Evolutionary conservation across 495 filamentous ascomycete genomes (phyloP), one percentile per base, ranked within the genome.

Genomic region (Barbatosphaeria neglecta): DNA sequence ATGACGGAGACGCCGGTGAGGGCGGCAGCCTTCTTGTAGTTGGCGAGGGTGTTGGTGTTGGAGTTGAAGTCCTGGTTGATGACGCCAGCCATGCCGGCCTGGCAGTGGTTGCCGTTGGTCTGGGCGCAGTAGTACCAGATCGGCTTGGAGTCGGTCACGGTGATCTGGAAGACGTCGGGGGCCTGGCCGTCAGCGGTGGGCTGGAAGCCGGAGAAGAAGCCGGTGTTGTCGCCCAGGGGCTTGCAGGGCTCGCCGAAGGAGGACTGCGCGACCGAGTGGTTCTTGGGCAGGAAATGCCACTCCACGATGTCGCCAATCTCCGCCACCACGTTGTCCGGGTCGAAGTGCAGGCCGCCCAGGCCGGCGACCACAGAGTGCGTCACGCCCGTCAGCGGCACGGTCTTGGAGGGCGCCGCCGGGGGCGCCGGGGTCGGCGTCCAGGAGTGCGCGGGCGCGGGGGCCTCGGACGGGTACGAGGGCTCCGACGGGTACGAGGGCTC

Each of bases 271-370:
- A 41, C 39, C 20, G 39, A 41, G 39, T 41, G 39, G 39, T 41
- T 41, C 22, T 61, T 60, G 2, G 72, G 70, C 50, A 68, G 74
- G 59, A 75, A 80, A 40, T 73, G 60, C 45, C 74, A 80, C 18
- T 69, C 59, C 24, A 80, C 55, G 6, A 62, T 44, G 43, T 74
- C 70, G 15, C 74, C 76, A 2, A 67, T 57, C 4, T 64, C 58
- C 0, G 74, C 76, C 2, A 55, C 63, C 42, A 75, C 52, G 39
- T 56, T 67, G 41, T 69, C 53, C 1, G 76, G 76, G 2, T 60
- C 58, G 53, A 73, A 79, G n/a, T 57, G 54, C 6, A 45, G 43
- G 1, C 66, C 70, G 42, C 58, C 50, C 0, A 62, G 46, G n/a
- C 74, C 75, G 17, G 77, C 75, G 19, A 60, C 45, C 35, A 77